A percentile compares a stretch with the other conserved stretches of the same genome.
Conservation (phyloP, 2,329 filamentous ascomycete species). For the Pyrenochaeta sp. region DNA sequence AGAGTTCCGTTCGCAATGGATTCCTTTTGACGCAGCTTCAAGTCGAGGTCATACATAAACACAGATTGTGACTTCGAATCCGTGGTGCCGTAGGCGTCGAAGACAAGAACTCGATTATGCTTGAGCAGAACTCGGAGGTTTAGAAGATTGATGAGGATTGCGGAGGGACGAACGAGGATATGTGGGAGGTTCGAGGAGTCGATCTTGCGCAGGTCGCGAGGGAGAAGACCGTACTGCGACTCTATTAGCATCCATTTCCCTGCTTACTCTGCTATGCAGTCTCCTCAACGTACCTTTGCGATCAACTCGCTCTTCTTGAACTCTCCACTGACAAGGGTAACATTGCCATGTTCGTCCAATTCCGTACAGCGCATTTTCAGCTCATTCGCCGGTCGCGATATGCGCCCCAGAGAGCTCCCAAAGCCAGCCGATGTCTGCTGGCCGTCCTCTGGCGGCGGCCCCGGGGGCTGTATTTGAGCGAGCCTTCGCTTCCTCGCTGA, state of each 20-base stretch:
- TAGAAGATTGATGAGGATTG: slow-evolving; percentile 94
- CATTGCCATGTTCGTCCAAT: slow-evolving; percentile 89
- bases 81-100: slow-evolving; percentile 93
- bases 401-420: slow-evolving; percentile 65
- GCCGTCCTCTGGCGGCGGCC: slow-evolving; percentile 65
- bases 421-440: slow-evolving; percentile 50
- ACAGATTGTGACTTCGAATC: slow-evolving; percentile 94
- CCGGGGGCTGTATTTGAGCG: slow-evolving; percentile 65
- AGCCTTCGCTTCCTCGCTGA: slow-evolving; percentile 42
- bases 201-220: slow-evolving; percentile 95
- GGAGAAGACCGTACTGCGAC: slow-evolving; percentile 82
- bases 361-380: slow-evolving; percentile 91
- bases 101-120: slow-evolving; percentile 90
- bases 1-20: slow-evolving; percentile 61
- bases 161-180: slow-evolving; percentile 90
- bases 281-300: slow-evolving; percentile 70
- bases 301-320: slow-evolving; percentile 98
- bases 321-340: slow-evolving; percentile 91
- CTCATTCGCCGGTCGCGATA: slow-evolving; percentile 82
- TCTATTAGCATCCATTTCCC: slow-evolving; percentile 10
- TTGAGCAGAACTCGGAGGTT: slow-evolving; percentile 96
- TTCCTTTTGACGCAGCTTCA: slow-evolving; percentile 85
- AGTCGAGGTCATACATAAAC: slow-evolving; percentile 97
- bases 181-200: slow-evolving; percentile 95
- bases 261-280: neutral